Evolutionary conservation across 371 early-diverging fungal genomes (phyloP).

Genomic region (Smittium culicis): DNA sequence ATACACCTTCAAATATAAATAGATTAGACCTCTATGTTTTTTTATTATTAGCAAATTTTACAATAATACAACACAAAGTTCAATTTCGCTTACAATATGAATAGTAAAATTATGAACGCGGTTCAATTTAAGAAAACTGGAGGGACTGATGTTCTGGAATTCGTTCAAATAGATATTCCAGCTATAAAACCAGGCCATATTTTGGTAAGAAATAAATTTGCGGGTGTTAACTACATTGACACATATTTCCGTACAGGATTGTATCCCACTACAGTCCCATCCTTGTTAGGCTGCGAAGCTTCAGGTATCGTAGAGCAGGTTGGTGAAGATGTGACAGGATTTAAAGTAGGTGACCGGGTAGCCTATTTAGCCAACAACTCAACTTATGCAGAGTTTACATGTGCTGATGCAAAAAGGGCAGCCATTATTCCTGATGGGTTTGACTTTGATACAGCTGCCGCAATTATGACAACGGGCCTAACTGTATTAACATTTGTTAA

Average conservation of each 20-base stretch:
- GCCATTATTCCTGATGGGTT: conserved; percentile 43
- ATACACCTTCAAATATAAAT: no score
- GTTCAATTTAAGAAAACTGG: background rate
- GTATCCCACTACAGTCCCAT: conserved; percentile 55
- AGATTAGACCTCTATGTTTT: no score
- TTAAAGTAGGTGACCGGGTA: conserved; percentile 75
- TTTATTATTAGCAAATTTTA: no score
- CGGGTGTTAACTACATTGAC: conserved; percentile 88
- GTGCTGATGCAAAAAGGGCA: conserved; percentile 28
- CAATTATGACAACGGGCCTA: conserved; percentile 48
- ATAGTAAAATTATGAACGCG: no score
- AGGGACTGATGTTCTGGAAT: conserved; percentile 28
- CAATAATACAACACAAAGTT: no score
- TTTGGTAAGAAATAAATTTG: conserved; percentile 60
- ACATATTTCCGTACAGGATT: conserved; percentile 82
- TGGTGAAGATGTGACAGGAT: conserved; percentile 37
- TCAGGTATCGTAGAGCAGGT: conserved; percentile 71
- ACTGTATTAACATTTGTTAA: conserved; percentile 70
- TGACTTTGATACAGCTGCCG: conserved; percentile 48
- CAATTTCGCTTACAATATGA: no score
- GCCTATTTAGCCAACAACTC: conserved; percentile 45
- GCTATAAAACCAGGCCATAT: conserved; percentile 38
- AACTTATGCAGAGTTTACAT: conserved; percentile 69
- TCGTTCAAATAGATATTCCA: conserved; percentile 37
- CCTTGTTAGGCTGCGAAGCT: conserved; percentile 66